Percentiles rank a stretch among this genome's conserved stretches.
phyloP scores from a whole-genome alignment of 768 basidiomycete genomes.

The Royoungia palumana region DNA sequence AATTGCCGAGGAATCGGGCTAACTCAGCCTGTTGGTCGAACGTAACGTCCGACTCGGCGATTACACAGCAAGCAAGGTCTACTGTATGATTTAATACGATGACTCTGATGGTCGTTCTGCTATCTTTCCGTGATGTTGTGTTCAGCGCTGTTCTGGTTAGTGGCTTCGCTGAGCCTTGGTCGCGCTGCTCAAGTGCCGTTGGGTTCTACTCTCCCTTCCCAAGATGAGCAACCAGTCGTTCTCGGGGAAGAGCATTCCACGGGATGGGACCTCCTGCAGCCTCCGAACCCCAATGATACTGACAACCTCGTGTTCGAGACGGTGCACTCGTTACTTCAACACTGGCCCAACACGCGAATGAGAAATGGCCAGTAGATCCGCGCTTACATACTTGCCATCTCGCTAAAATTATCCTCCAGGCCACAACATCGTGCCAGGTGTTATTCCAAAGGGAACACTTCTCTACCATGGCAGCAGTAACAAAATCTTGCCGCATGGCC shows the following conservation, averaged over 20 bases:
- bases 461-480: conserved; percentile 29
- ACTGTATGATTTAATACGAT: too few relatives aligned
- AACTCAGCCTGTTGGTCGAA: too few relatives aligned
- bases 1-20: too few relatives aligned
- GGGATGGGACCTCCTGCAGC: conserved; percentile 18
- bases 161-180: neutral
- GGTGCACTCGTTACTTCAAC: conserved; percentile 34
- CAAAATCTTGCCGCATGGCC: conserved; percentile 18
- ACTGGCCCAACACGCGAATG: conserved; percentile 38
- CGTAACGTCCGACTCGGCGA: too few relatives aligned
- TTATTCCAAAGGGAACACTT: conserved; percentile 30
- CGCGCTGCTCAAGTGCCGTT: neutral
- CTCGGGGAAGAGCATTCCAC: neutral
- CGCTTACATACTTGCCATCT: neutral
- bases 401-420: conserved; percentile 9
- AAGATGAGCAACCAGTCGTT: neutral
- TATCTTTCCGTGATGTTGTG: neutral
- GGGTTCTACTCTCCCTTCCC: neutral
- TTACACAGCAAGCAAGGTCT: too few relatives aligned
- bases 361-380: conserved; percentile 28
- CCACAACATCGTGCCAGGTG: conserved; percentile 30
- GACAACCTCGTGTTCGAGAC: conserved; percentile 35
- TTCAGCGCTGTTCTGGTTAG: neutral
- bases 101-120: too few relatives aligned
- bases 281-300: conserved; percentile 29